Evolutionary conservation across 2,329 filamentous ascomycete species (phyloP).

Genomic region (Colletotrichum filicis): DNA sequence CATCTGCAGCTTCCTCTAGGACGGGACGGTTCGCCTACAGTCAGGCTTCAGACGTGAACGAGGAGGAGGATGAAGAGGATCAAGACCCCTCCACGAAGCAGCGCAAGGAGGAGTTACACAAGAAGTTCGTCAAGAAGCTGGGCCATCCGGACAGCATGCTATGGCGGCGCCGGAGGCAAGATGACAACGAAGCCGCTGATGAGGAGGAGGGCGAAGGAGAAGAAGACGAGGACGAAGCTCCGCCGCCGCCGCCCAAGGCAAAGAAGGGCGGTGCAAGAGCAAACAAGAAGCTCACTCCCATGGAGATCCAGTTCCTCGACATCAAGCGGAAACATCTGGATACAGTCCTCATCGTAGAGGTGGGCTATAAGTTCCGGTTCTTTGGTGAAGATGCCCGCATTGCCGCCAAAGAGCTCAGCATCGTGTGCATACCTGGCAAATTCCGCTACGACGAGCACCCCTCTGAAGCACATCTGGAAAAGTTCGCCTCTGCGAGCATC

Average conservation of each 20-base stretch:
- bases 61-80: conserved; percentile 54
- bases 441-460: conserved; percentile 93
- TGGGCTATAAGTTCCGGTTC: conserved; percentile 98
- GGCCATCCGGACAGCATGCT: conserved; percentile 86
- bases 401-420: conserved; percentile 90
- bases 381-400: conserved; percentile 94
- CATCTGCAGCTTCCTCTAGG: conserved; percentile 48
- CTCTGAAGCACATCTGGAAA: conserved; percentile 90
- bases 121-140: conserved; percentile 89
- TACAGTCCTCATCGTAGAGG: conserved; percentile 90
- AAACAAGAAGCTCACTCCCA: conserved; percentile 86
- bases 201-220: conserved; percentile 65
- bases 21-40: conserved; percentile 65
- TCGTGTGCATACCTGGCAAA: conserved; percentile 97
- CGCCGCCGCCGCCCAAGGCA: conserved; percentile 56
- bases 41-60: conserved; percentile 51
- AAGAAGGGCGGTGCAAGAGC: conserved; percentile 70
- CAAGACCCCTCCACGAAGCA: conserved; percentile 62
- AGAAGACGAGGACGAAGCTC: conserved; percentile 65
- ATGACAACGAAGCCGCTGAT: conserved; percentile 63
- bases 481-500: conserved; percentile 95
- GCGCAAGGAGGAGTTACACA: conserved; percentile 78
- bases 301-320: conserved; percentile 93
- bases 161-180: conserved; percentile 67
- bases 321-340: conserved; percentile 94